A percentile compares a stretch with the other conserved stretches of the same genome.
These are phyloP conservation scores for Biscutella auriculata DNA, from an alignment of 441 rosid species.

Conservation along the genomic window DNA sequence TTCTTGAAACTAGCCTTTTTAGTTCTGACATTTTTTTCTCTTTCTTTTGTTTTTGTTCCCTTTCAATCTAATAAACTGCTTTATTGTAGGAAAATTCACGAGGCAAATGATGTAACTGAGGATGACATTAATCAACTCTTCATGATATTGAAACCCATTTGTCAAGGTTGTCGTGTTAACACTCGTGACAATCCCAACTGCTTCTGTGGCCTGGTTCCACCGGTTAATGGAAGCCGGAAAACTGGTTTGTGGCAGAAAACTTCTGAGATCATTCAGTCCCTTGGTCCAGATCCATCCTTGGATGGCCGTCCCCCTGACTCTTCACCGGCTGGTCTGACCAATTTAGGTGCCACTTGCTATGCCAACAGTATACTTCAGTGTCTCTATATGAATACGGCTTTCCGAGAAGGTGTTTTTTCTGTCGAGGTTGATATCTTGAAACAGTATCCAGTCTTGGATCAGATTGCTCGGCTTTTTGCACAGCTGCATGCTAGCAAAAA, in stretches of 20 bases:
- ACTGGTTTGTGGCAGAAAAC: slow-evolving; percentile 89
- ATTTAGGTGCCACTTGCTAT: slow-evolving; percentile 93
- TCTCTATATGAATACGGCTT: slow-evolving; percentile 73
- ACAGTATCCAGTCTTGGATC: slow-evolving; percentile 72
- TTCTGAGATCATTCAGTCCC: slow-evolving; percentile 48
- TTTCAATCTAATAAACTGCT: not conserved
- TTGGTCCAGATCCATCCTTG: slow-evolving; percentile 62
- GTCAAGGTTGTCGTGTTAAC: slow-evolving; percentile 93
- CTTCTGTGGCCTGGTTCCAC: slow-evolving; percentile 80
- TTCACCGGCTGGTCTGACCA: slow-evolving; percentile 86
- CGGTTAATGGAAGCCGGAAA: slow-evolving; percentile 72
- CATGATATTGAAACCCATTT: slow-evolving; percentile 62
- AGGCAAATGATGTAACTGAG: slow-evolving; percentile 44
- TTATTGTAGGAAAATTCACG: slow-evolving; percentile 62
- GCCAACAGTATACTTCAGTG: slow-evolving; percentile 96
- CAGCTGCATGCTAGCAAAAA: slow-evolving; percentile 71
- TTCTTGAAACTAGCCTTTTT: not conserved
- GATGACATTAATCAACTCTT: slow-evolving; percentile 62
- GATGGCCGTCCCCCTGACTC: slow-evolving; percentile 60
- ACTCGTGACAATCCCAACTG: slow-evolving; percentile 91
- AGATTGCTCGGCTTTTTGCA: slow-evolving; percentile 80
- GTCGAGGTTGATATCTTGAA: slow-evolving; percentile 64
- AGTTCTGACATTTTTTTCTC: not conserved
- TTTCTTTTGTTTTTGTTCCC: not conserved
- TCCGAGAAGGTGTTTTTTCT: slow-evolving; percentile 72